Conservation (phyloP, 345 rosid genomes). For the Euphorbia tirucalli region DNA sequence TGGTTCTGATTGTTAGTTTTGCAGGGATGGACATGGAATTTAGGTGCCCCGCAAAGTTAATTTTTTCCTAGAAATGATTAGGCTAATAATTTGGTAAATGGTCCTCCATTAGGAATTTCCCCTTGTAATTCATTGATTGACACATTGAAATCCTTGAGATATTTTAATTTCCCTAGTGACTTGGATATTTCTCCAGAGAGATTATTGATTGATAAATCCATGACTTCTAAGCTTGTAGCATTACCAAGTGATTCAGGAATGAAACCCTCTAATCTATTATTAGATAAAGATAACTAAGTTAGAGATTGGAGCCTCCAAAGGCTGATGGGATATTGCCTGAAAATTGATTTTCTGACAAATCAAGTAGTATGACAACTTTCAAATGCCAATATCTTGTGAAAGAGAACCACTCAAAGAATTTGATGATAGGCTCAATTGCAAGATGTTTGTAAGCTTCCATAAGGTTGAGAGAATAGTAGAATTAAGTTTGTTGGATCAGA, state of each 20-base stretch:
- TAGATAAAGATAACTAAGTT: not conserved
- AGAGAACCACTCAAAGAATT: not conserved
- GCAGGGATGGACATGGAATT: conserved; percentile 23
- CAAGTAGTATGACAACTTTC: not conserved
- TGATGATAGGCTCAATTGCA: not conserved
- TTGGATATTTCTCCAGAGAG: conserved; percentile 21
- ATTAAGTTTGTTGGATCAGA: not conserved
- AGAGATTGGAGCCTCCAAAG: not conserved
- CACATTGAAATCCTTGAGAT: conserved; percentile 13
- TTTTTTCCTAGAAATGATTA: not conserved
- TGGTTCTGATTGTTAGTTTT: not conserved
- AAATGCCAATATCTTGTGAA: not conserved
- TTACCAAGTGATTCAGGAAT: not conserved
- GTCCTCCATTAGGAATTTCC: not conserved
- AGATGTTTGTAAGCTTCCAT: not conserved
- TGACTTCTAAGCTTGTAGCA: not conserved
- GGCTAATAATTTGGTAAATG: not conserved
- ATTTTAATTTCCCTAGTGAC: conserved; percentile 3
- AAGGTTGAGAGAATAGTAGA: not conserved
- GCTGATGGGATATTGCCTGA: conserved; percentile 1
- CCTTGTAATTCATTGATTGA: not conserved
- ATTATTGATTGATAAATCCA: not conserved
- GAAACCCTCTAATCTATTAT: not conserved
- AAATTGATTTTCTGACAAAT: conserved; percentile 24
- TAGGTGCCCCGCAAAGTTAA: conserved; percentile 24